Base-by-base conservation (phyloP, 2,329 filamentous ascomycete genomes). In the Cordyceps cicadae region DNA sequence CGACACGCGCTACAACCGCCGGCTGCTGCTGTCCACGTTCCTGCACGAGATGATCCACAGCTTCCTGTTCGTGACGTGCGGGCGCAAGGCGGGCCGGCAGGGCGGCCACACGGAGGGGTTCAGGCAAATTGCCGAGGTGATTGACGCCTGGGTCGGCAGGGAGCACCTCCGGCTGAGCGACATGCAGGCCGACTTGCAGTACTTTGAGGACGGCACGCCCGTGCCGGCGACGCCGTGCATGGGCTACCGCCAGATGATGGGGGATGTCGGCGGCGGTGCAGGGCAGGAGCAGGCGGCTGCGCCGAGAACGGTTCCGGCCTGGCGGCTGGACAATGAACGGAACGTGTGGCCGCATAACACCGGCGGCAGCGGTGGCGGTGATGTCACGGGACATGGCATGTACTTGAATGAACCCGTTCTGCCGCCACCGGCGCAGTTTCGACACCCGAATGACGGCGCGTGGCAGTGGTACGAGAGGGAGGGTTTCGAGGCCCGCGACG, bases 1-100 rank as follows among this genome's bases (percentile, higher is more conserved):
- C 45, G 76, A 81, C 64, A 76, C 71, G 15, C 76, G 74, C 54
- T 87, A 84, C 69, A 85, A 84, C 68, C 74, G 84, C 5, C 76
- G 83, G 7, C 75, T 87, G 17, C 76, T 87, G 59, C 85, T 87
- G 54, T 83, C 82, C 7, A 85, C 85, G 0, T 87, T 88, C 64
- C 67, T 88, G 52, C 85, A 87, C 67, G 85, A 88, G 71, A 79
- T 87, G 65, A 84, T 87, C 53, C 85, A 87, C 71, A 84, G 84
- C 70, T 87, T 86, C 67, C 74, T 87, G 17, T 87, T 87, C 64
- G 79, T 87, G 61, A 76, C 74, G 56, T 86, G 83, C 65, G 85
- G 85, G 4, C 81, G 84, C 68, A 76, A 78, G 49, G 84, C 84
- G 0, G 74, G 79, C 41, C 72, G 76, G 26, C 75, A 77, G 48